Evolutionary conservation across 2,329 filamentous ascomycete genomes (phyloP).

Genomic region (Penicillium sp.): DNA sequence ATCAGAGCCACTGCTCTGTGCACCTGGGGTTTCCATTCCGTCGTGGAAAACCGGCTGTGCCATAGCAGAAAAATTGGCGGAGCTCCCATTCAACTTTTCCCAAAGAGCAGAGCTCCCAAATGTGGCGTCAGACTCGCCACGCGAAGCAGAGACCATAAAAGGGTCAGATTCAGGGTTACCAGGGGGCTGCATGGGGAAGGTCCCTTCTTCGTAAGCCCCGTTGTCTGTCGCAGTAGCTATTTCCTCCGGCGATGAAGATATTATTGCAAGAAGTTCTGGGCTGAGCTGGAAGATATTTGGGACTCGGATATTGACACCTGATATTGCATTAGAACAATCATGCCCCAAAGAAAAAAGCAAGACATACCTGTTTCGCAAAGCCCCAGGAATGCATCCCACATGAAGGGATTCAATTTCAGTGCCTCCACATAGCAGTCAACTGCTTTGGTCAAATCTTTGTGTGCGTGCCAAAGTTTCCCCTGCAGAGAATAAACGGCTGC

Average conservation of each 20-base stretch:
- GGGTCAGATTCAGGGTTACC: constrained; percentile 42
- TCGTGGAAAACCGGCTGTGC: constrained; percentile 46
- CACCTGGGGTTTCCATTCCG: constrained; percentile 62
- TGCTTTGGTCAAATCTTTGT: constrained; percentile 77
- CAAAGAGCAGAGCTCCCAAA: constrained; percentile 47
- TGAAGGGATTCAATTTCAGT: constrained; percentile 86
- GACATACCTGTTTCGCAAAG: constrained; percentile 71
- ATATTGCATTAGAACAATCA: constrained; percentile 54
- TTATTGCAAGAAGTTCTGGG: constrained; percentile 57
- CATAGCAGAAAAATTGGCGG: constrained; percentile 40
- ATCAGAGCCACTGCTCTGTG: constrained; percentile 44
- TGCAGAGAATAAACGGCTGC: constrained; percentile 79
- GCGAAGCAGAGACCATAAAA: constrained; percentile 38
- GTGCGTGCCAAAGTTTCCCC: constrained; percentile 80
- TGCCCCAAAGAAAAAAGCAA: not conserved
- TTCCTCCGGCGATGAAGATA: constrained; percentile 39
- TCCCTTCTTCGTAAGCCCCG: constrained; percentile 27
- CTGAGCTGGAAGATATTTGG: constrained; percentile 82
- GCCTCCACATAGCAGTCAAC: constrained; percentile 84
- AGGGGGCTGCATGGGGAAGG: constrained; percentile 39
- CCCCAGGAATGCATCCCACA: constrained; percentile 94
- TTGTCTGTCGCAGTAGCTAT: constrained; percentile 33
- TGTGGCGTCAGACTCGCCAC: constrained; percentile 32
- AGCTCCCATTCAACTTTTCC: constrained; percentile 50
- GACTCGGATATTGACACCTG: constrained; percentile 73